Conservation (phyloP, 805 yeast genomes). For the Blastobotrys peoriensis region DNA sequence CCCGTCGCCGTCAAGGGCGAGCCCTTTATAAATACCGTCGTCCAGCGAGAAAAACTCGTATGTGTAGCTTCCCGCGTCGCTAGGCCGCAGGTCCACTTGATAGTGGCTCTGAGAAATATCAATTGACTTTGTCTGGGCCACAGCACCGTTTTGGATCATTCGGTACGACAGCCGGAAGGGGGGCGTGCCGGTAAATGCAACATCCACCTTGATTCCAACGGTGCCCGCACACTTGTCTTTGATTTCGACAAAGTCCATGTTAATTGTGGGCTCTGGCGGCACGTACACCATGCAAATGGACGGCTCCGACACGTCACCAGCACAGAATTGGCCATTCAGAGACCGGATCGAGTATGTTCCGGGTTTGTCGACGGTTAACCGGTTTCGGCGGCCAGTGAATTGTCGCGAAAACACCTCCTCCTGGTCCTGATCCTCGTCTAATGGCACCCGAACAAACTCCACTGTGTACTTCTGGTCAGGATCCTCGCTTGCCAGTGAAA, state of each 20-base stretch:
- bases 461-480: slow-evolving; percentile 46
- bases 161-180: slow-evolving; percentile 71
- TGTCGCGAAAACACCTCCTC: slow-evolving; percentile 6
- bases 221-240: slow-evolving; percentile 89
- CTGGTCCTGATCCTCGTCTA: slow-evolving; percentile 20
- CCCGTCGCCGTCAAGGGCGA: slow-evolving; percentile 17
- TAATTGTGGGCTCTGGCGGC: slow-evolving; percentile 48
- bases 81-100: slow-evolving; percentile 67
- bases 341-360: slow-evolving; percentile 59
- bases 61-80: slow-evolving; percentile 72
- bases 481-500: slow-evolving; percentile 16
- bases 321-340: slow-evolving; percentile 58
- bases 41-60: slow-evolving; percentile 60
- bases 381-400: slow-evolving; percentile 21
- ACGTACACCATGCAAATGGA: slow-evolving; percentile 49
- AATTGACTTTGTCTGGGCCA: slow-evolving; percentile 27
- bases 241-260: slow-evolving; percentile 47
- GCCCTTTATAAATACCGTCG: slow-evolving; percentile 53
- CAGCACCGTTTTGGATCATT: slow-evolving; percentile 36
- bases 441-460: slow-evolving; percentile 29
- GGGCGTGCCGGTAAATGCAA: slow-evolving; percentile 66
- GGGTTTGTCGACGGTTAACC: slow-evolving; percentile 36
- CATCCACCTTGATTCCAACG: slow-evolving; percentile 72
- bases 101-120: slow-evolving; percentile 35
- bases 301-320: slow-evolving; percentile 56